phyloP scores from a whole-genome alignment of 495 filamentous ascomycete genomes.

The Hypoxylon crocopeplum region DNA sequence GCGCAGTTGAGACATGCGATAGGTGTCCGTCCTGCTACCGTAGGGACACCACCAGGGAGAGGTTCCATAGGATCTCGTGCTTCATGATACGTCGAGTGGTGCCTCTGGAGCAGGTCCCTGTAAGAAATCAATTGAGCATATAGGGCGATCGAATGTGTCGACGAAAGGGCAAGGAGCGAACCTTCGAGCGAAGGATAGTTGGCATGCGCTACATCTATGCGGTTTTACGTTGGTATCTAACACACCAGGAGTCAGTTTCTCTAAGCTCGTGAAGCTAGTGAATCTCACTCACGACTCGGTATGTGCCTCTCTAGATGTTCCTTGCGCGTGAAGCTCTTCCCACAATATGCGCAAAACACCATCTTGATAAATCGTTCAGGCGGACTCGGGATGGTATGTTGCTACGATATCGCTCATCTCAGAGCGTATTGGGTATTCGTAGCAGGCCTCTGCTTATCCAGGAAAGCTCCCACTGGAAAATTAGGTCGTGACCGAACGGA shows the following conservation, averaged over 20 bases:
- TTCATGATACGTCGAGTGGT: constrained; percentile 61
- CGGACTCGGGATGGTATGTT: constrained; percentile 2
- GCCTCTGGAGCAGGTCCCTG: constrained; percentile 66
- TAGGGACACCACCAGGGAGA: constrained; percentile 45
- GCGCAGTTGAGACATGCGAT: constrained; percentile 68
- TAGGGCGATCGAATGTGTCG: not conserved
- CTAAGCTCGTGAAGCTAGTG: not conserved
- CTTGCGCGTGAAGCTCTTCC: constrained; percentile 68
- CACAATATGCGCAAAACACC: constrained; percentile 69
- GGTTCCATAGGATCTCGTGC: constrained; percentile 50
- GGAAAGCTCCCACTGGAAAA: not conserved
- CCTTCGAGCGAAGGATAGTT: constrained; percentile 68
- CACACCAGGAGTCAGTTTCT: constrained; percentile 30
- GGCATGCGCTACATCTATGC: constrained; percentile 63
- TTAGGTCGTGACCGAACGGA: not conserved
- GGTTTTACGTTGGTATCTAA: constrained; percentile 72
- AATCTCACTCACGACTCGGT: constrained; percentile 59
- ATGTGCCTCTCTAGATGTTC: constrained; percentile 71
- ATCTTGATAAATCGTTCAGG: constrained; percentile 34
- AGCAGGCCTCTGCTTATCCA: not conserved
- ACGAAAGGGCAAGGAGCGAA: constrained; percentile 32
- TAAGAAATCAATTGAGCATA: constrained; percentile 31
- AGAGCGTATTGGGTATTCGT: constrained; percentile 2
- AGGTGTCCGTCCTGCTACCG: constrained; percentile 48
- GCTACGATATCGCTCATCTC: constrained; percentile 15